Evolutionary conservation across 2,329 filamentous ascomycete species (phyloP).

Genomic region (Ophiocordyceps robertsii): DNA sequence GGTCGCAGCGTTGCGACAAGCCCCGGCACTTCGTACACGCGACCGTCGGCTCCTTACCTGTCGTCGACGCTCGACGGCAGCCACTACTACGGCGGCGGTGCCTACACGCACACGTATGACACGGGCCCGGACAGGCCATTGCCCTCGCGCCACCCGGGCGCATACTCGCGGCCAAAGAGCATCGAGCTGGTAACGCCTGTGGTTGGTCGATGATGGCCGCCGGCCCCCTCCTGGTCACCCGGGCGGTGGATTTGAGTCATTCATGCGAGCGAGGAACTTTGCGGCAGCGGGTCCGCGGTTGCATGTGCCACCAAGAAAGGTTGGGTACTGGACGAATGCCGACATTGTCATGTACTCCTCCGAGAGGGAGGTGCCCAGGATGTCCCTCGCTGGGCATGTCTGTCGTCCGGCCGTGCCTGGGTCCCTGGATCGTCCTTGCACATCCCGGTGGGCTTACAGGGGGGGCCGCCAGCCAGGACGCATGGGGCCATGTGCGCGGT

Average conservation of each 20-base stretch:
- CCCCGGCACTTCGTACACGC: slow-evolving; percentile 37
- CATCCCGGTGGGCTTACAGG: neutral
- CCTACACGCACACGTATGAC: slow-evolving; percentile 24
- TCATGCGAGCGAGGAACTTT: neutral
- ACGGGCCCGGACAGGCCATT: slow-evolving; percentile 37
- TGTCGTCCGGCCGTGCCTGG: neutral
- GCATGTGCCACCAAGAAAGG: neutral
- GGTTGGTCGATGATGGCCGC: slow-evolving; percentile 28
- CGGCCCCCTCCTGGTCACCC: no score
- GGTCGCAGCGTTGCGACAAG: slow-evolving; percentile 36
- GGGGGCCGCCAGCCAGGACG: no score
- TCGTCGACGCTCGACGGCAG: slow-evolving; percentile 38
- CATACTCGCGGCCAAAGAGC: slow-evolving; percentile 45
- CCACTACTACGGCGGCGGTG: slow-evolving; percentile 20
- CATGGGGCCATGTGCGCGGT: neutral
- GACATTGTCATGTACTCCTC: neutral
- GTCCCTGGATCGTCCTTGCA: neutral
- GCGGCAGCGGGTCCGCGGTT: neutral
- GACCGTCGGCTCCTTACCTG: slow-evolving; percentile 23
- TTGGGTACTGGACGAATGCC: neutral
- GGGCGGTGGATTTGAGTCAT: neutral
- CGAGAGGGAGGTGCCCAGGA: neutral
- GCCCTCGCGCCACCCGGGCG: slow-evolving; percentile 38
- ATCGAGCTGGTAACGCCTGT: slow-evolving; percentile 51
- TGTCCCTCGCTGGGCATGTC: no score